These are phyloP conservation scores for Lentinula aciculospora DNA, from an alignment of 768 basidiomycete genomes.

Conservation along the genomic window DNA sequence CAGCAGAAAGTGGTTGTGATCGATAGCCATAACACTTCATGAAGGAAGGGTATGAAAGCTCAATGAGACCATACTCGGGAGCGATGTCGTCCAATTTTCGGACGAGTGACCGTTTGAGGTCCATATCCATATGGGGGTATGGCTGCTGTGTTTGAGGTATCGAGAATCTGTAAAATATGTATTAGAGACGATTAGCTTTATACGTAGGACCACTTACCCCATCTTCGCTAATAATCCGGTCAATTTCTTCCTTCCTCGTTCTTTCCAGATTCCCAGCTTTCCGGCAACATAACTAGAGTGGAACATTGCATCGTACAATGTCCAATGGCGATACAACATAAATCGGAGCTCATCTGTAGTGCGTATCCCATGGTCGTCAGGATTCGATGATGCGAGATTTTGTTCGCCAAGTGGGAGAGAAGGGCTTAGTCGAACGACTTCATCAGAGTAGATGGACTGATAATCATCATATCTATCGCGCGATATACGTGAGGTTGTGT, in stretches of 20 bases:
- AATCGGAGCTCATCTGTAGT: conserved; percentile 89
- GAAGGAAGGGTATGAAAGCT: conserved; percentile 92
- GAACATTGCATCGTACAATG: conserved; percentile 94
- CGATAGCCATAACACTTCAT: conserved; percentile 88
- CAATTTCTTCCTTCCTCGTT: conserved; percentile 82
- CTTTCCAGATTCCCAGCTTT: conserved; percentile 95
- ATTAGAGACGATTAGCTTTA: neutral
- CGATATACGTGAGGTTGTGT: conserved; percentile 82
- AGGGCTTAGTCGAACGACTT: conserved; percentile 88
- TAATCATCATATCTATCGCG: conserved; percentile 79
- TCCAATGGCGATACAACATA: conserved; percentile 96
- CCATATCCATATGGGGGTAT: conserved; percentile 94
- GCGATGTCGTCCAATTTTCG: conserved; percentile 84
- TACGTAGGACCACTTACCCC: conserved; percentile 59
- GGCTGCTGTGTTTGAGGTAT: conserved; percentile 91
- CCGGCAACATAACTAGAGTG: conserved; percentile 96
- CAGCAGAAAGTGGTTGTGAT: conserved; percentile 81
- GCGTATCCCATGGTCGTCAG: conserved; percentile 82
- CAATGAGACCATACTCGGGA: conserved; percentile 92
- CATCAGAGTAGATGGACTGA: conserved; percentile 79
- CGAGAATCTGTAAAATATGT: conserved; percentile 66
- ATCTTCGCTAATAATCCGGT: conserved; percentile 95
- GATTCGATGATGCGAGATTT: conserved; percentile 49
- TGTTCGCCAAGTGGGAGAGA: conserved; percentile 37
- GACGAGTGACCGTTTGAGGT: conserved; percentile 76